A percentile compares a stretch with the other conserved stretches of the same genome.
Evolutionary conservation across 208 protist species (phyloP).

Genomic region (Tritrichomonas foetus): DNA sequence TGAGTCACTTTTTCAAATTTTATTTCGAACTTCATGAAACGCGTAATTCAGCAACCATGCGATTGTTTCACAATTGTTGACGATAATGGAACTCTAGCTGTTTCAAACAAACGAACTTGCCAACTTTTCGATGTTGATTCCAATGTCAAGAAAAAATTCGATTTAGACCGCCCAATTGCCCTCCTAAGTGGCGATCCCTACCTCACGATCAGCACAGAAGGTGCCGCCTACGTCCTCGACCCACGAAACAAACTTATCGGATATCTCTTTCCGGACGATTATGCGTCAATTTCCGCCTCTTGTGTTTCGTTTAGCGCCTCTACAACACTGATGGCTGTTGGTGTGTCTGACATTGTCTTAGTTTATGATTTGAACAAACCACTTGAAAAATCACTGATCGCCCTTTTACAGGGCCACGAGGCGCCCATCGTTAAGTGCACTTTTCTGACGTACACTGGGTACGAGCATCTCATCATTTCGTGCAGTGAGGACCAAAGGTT

Average conservation of each 20-base stretch:
- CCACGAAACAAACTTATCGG: neutral
- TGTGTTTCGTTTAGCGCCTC: neutral
- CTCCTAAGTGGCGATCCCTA: neutral
- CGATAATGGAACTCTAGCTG: neutral
- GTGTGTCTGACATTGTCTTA: neutral
- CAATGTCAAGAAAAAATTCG: neutral
- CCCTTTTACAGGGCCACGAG: neutral
- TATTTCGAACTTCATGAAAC: too few relatives aligned
- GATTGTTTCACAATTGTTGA: neutral
- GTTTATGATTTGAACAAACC: conserved; percentile 10
- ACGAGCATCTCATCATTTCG: neutral
- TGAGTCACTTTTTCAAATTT: too few relatives aligned
- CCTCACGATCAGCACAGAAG: neutral
- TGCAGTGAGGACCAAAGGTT: conserved; percentile 17
- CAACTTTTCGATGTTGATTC: conserved; percentile 7
- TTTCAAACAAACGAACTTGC: neutral
- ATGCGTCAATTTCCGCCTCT: neutral
- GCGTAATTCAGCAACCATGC: neutral
- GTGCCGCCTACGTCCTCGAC: neutral
- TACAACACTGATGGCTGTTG: neutral
- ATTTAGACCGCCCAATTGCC: neutral
- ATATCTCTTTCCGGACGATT: neutral
- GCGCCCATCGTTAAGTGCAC: neutral
- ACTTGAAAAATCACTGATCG: neutral
- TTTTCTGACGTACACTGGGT: neutral